Evolutionary conservation across 2,329 filamentous ascomycete species (phyloP), one percentile per base, ranked within the genome.

Genomic region (Onygenales sp.): DNA sequence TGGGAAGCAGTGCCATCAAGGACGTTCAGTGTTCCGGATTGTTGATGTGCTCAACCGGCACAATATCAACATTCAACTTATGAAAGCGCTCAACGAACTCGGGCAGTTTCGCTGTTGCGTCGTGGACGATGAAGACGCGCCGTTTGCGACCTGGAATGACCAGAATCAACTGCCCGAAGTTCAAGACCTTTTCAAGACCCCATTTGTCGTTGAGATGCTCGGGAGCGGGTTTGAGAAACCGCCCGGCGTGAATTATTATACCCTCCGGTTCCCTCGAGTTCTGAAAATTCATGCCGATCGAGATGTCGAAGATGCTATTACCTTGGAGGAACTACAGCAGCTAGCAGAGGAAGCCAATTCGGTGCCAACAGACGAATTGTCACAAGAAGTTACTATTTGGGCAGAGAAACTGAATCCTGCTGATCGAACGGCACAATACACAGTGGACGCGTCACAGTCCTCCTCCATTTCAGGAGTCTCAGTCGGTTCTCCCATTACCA

Each of bases 171-270:
- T 73, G 5, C 63, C 69, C 1, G 53, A 56, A 21, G 68, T 73
- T 54, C 66, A 68, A 32, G 62, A 67, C 3, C 68, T 84, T 1
- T 95, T 95, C 65, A 78, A 76, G 6, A 73, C 76, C 0, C 89
- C 89, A 0, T 79, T 88, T 17, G 82, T 95, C 0, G 87, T 90
- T 53, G 91, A 95, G 60, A 74, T 95, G 55, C 77, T 87, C 27
- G 91, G 88, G 51, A 87, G 88, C 57, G 84, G 85, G 0, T 95
- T 90, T 59, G 86, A 89, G 55, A 87, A 85, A 62, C 77, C 80
- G 2, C 78, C 81, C 3, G 84, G 86, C 61, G 83, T 81, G 11
- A 76, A 77, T 1, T 90, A 87, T 62, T 89, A 82, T 74, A 84
- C 84, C 55, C 79, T 89, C 51, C 79, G 90, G 1, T 94, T 95